These are phyloP conservation scores for Sarcodon sp. DNA, from an alignment of 768 basidiomycete genomes.

Conservation along the genomic window DNA sequence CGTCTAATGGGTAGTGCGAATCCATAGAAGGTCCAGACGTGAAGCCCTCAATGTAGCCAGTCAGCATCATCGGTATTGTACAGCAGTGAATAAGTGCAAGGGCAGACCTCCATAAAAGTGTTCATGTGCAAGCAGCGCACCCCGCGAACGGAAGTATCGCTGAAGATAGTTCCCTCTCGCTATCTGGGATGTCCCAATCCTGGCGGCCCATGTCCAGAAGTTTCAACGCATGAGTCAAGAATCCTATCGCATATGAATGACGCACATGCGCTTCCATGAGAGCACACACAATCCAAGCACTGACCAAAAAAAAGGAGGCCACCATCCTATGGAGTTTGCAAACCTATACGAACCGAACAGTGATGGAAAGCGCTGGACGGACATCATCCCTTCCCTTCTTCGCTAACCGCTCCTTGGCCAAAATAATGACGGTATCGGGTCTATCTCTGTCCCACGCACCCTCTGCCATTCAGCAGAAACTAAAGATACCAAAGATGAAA, in stretches of 20 bases:
- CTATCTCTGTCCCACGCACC: conserved; percentile 10
- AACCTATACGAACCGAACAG: conserved; percentile 20
- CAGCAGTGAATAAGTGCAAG: background rate
- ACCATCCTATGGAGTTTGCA: background rate
- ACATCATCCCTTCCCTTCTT: conserved; percentile 15
- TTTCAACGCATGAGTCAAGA: conserved; percentile 22
- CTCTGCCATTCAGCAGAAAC: conserved; percentile 11
- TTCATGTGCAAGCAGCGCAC: conserved; percentile 23
- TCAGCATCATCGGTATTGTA: no score
- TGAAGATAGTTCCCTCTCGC: conserved; percentile 32
- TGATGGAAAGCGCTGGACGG: conserved; percentile 21
- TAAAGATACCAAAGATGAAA: background rate
- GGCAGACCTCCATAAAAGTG: conserved; percentile 20
- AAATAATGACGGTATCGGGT: conserved; percentile 10
- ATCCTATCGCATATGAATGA: conserved; percentile 17
- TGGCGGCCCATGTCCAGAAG: conserved; percentile 28
- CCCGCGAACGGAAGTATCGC: conserved; percentile 26
- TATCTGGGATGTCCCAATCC: conserved; percentile 24
- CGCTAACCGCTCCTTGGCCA: conserved; percentile 10
- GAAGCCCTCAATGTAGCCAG: background rate
- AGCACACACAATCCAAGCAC: conserved; percentile 27
- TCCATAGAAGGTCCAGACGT: background rate
- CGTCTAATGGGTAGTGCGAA: background rate
- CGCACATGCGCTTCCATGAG: conserved; percentile 15
- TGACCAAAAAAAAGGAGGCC: conserved; percentile 4